Percentiles rank a stretch among this genome's conserved stretches.
Evolutionary conservation across 495 filamentous ascomycete species (phyloP).

Genomic region (Usnea hakonensis): DNA sequence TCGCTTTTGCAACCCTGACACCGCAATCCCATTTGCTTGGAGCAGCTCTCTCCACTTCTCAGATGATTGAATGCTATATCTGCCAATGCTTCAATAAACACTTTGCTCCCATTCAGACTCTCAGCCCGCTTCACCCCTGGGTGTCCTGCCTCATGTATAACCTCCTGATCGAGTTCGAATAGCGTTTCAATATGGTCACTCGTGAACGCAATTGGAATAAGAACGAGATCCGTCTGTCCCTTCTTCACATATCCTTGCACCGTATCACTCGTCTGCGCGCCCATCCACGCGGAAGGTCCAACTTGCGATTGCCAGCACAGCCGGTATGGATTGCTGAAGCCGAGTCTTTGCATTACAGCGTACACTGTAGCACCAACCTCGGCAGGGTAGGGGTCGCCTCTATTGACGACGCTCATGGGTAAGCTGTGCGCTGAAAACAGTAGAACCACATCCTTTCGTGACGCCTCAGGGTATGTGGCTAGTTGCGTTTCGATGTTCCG

Average conservation of each 20-base stretch:
- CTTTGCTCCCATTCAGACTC: conserved; percentile 82
- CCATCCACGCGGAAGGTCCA: conserved; percentile 89
- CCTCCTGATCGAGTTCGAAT: conserved; percentile 89
- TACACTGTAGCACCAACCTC: conserved; percentile 97
- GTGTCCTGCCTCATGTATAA: conserved; percentile 83
- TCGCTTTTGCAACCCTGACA: conserved; percentile 94
- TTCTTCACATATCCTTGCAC: conserved; percentile 84
- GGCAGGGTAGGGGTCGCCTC: conserved; percentile 92
- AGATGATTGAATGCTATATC: conserved; percentile 78
- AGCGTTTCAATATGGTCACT: conserved; percentile 98
- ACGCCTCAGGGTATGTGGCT: conserved; percentile 71
- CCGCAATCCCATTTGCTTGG: conserved; percentile 78
- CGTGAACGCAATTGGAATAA: conserved; percentile 96
- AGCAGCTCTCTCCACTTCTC: conserved; percentile 57
- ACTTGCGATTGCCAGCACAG: conserved; percentile 98
- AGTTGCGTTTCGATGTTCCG: conserved; percentile 80
- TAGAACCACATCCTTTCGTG: conserved; percentile 69
- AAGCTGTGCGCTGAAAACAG: conserved; percentile 93
- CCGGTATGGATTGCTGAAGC: conserved; percentile 80
- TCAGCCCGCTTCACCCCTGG: conserved; percentile 78
- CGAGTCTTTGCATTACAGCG: conserved; percentile 86
- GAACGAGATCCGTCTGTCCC: conserved; percentile 80
- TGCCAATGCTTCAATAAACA: conserved; percentile 87
- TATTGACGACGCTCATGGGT: conserved; percentile 93
- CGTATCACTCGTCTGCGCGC: conserved; percentile 82